phyloP scores from a whole-genome alignment of 495 filamentous ascomycete species.

The Hamigera avellanea region DNA sequence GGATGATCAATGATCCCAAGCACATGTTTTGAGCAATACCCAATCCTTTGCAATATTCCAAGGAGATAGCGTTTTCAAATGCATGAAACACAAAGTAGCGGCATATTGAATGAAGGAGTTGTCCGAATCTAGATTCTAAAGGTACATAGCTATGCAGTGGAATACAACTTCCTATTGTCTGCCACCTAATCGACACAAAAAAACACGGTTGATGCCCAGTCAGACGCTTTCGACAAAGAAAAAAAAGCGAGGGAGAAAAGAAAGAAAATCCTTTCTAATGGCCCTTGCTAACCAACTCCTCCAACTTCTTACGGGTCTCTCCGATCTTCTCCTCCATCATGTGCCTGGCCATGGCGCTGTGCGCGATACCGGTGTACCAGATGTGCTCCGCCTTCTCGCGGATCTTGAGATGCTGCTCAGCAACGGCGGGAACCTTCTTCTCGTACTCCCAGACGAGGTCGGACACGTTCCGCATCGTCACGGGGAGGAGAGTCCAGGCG shows the following conservation, averaged over 20 bases:
- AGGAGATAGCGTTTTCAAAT: too few relatives aligned
- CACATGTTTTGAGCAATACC: too few relatives aligned
- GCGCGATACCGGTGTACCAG: constrained; percentile 56
- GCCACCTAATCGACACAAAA: constrained; percentile 1
- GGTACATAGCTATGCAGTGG: constrained; percentile 15
- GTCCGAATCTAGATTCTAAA: constrained; percentile 8
- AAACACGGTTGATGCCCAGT: too few relatives aligned
- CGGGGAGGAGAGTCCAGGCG: constrained; percentile 61
- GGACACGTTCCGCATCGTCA: constrained; percentile 75
- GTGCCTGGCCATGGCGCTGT: constrained; percentile 52
- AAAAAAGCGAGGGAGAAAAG: constrained; percentile 2
- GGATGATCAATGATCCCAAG: too few relatives aligned
- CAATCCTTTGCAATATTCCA: too few relatives aligned
- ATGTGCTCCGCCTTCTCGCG: constrained; percentile 57
- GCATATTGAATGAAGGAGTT: too few relatives aligned
- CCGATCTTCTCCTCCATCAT: constrained; percentile 72
- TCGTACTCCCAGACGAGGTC: constrained; percentile 83
- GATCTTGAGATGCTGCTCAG: constrained; percentile 60
- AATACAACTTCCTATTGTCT: background rate
- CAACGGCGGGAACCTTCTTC: constrained; percentile 67
- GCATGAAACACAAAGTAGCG: too few relatives aligned
- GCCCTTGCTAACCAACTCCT: constrained; percentile 85
- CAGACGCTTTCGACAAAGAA: constrained; percentile 4
- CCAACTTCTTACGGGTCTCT: constrained; percentile 58
- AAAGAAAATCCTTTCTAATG: constrained; percentile 21